Percentiles rank a stretch among this genome's conserved stretches.
Evolutionary conservation across 2,329 filamentous ascomycete genomes (phyloP).

Genomic region (Thielaviopsis ethacetica): DNA sequence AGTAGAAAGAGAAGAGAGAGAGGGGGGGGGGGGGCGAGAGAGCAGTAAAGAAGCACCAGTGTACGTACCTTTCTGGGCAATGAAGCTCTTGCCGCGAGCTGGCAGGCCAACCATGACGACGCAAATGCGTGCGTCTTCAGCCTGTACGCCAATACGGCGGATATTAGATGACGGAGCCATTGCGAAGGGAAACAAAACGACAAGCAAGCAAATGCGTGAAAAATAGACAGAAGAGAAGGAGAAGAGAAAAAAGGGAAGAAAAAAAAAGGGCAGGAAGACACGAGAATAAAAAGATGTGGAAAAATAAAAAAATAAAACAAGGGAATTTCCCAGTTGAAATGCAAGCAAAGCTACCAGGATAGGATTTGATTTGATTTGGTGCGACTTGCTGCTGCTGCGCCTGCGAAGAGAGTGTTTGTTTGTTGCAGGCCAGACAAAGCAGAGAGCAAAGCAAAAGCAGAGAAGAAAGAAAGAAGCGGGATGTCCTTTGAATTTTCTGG

Average conservation of each 20-base stretch:
- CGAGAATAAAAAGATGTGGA: not conserved
- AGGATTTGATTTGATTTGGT: not conserved
- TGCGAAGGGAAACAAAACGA: not conserved
- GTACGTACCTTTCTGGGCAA: conserved; percentile 81
- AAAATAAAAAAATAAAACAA: not conserved
- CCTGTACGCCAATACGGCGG: conserved; percentile 54
- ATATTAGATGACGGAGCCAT: conserved; percentile 11
- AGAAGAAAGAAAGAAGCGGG: not conserved
- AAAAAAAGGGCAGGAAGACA: conserved; percentile 1
- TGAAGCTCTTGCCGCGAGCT: conserved; percentile 89
- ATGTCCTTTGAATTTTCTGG: not conserved
- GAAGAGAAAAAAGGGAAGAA: conserved; percentile 3
- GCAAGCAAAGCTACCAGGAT: not conserved
- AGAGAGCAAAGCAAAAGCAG: not conserved
- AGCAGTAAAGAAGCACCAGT: not conserved
- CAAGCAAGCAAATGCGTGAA: conserved; percentile 2
- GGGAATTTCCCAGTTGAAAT: not conserved
- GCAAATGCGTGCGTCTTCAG: conserved; percentile 90
- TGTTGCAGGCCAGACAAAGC: not conserved
- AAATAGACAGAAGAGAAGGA: conserved; percentile 4
- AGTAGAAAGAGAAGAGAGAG: not conserved
- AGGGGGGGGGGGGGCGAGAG: not conserved
- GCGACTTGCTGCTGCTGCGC: not conserved
- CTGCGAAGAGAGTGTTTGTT: no score
- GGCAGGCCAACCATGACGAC: conserved; percentile 98